These are phyloP conservation scores for Bruguiera gymnorhiza DNA, from an alignment of 345 rosid genomes.

Conservation along the genomic window DNA sequence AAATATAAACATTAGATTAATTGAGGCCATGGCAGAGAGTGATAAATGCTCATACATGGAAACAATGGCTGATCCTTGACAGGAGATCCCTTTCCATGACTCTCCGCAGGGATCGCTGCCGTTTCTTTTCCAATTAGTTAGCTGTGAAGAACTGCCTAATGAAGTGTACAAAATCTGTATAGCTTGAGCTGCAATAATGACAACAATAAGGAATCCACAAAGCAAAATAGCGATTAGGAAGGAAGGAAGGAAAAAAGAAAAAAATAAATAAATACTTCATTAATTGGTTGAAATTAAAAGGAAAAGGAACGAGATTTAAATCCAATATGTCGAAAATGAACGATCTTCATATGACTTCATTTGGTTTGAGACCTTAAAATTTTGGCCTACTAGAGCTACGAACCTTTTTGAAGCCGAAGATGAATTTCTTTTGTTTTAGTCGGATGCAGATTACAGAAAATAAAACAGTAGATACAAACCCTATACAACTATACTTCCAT, in stretches of 20 bases:
- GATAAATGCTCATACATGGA: constrained; percentile 50
- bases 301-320: background rate
- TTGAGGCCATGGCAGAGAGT: background rate
- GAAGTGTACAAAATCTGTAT: constrained; percentile 79
- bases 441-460: background rate
- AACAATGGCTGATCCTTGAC: constrained; percentile 85
- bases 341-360: background rate
- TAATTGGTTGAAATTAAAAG: background rate
- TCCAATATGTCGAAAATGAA: background rate
- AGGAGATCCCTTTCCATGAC: constrained; percentile 90
- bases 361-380: background rate
- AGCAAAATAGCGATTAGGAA: background rate
- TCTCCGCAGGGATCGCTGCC: constrained; percentile 96
- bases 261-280: background rate
- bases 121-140: constrained; percentile 75
- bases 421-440: constrained; percentile 16
- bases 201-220: background rate
- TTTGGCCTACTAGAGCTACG: background rate
- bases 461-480: constrained; percentile 9
- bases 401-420: background rate
- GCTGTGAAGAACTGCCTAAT: constrained; percentile 72
- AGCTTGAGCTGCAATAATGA: constrained; percentile 63
- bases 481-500: background rate
- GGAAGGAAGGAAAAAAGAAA: background rate
- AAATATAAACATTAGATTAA: background rate